Conservation (phyloP, 768 basidiomycete genomes). For the Suillus sp. region DNA sequence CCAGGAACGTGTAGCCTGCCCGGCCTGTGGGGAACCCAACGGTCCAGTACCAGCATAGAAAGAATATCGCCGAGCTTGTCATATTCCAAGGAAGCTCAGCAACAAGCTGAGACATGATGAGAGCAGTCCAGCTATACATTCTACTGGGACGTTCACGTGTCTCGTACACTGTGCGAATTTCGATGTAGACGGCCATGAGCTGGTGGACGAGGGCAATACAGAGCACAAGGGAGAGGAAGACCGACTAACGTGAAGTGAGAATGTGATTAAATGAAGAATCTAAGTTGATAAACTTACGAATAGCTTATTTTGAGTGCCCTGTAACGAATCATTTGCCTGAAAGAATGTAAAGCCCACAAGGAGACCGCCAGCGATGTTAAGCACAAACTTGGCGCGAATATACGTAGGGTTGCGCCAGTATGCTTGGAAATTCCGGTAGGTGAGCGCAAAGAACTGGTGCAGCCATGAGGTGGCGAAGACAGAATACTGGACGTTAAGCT, state of each 20-base stretch:
- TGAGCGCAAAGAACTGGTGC: constrained; percentile 47
- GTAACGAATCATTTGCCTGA: constrained; percentile 52
- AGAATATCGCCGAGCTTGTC: constrained; percentile 56
- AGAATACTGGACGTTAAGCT: constrained; percentile 38
- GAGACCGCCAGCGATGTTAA: constrained; percentile 56
- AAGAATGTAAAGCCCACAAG: constrained; percentile 69
- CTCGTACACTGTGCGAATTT: constrained; percentile 62
- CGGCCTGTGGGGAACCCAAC: constrained; percentile 57
- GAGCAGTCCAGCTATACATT: constrained; percentile 67
- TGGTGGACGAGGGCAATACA: constrained; percentile 60
- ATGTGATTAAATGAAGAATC: neutral
- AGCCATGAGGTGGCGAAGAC: constrained; percentile 57
- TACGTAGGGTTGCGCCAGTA: constrained; percentile 64
- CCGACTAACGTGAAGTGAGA: constrained; percentile 37
- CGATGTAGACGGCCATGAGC: constrained; percentile 61
- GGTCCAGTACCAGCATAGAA: constrained; percentile 71
- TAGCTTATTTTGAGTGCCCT: constrained; percentile 65
- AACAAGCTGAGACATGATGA: constrained; percentile 55
- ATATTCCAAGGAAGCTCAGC: constrained; percentile 66
- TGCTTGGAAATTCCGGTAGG: constrained; percentile 45
- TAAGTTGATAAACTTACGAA: constrained; percentile 45
- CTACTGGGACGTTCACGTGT: constrained; percentile 64
- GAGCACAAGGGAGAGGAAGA: constrained; percentile 57
- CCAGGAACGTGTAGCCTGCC: constrained; percentile 59
- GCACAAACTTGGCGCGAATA: constrained; percentile 55